Evolutionary conservation across 345 rosid genomes (phyloP).

Genomic region (Acer saccharum): DNA sequence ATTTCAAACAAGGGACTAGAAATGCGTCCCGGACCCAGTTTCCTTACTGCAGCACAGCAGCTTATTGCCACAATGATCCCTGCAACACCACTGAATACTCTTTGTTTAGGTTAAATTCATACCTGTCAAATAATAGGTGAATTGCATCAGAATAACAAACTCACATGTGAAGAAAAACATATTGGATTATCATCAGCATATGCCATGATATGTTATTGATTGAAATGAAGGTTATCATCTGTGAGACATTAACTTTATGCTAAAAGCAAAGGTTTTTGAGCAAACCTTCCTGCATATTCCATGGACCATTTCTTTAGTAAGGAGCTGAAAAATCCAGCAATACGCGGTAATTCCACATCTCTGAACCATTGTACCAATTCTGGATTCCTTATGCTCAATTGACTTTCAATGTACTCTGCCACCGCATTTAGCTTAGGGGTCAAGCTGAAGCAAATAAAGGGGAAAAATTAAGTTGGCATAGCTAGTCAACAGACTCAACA

Average conservation of each 20-base stretch:
- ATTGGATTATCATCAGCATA: background rate
- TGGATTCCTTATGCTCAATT: slow-evolving; percentile 40
- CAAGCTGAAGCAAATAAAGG: slow-evolving; percentile 41
- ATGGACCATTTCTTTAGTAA: slow-evolving; percentile 68
- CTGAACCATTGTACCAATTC: slow-evolving; percentile 63
- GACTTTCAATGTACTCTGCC: slow-evolving; percentile 48
- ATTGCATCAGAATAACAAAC: slow-evolving; percentile 7
- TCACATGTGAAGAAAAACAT: background rate
- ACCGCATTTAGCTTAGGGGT: slow-evolving; percentile 40
- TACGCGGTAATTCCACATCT: slow-evolving; percentile 56
- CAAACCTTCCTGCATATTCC: slow-evolving; percentile 81
- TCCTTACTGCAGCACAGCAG: slow-evolving; percentile 61
- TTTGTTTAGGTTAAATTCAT: slow-evolving; percentile 27
- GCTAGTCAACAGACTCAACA: slow-evolving; percentile 6
- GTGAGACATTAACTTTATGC: background rate
- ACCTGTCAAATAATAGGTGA: slow-evolving; percentile 4
- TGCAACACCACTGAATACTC: slow-evolving; percentile 70
- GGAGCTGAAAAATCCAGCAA: slow-evolving; percentile 57
- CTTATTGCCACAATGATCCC: slow-evolving; percentile 62
- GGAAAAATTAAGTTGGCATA: slow-evolving; percentile 16
- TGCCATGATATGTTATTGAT: background rate
- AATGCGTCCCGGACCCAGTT: slow-evolving; percentile 45
- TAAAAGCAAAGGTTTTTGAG: slow-evolving; percentile 19
- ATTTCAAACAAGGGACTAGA: slow-evolving; percentile 36
- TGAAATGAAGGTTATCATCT: slow-evolving; percentile 5